phyloP scores from a whole-genome alignment of 768 basidiomycete species.

The Russula emetica region DNA sequence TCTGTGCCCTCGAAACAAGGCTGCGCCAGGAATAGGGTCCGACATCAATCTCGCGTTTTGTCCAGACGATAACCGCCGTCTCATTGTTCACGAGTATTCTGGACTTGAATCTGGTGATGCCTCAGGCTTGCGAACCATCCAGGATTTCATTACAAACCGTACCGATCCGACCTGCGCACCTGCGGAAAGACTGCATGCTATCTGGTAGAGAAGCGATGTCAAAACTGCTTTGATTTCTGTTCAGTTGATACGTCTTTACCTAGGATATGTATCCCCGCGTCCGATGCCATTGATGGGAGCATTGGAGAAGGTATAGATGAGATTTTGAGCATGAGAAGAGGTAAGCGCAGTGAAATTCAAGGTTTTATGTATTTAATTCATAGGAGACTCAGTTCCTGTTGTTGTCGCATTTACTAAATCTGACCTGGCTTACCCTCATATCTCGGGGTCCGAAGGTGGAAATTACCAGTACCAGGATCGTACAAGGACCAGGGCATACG shows the following conservation, averaged over 20 bases:
- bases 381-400: background rate
- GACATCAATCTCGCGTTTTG: background rate
- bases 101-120: background rate
- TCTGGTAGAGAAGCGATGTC: conserved; percentile 2
- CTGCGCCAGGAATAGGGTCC: background rate
- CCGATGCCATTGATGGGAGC: background rate
- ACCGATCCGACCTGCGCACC: background rate
- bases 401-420: conserved; percentile 4
- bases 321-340: background rate
- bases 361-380: background rate
- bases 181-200: background rate
- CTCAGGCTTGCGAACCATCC: background rate
- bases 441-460: background rate
- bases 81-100: conserved; percentile 2
- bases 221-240: background rate
- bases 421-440: background rate
- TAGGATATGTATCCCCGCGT: background rate
- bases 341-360: background rate
- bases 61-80: background rate
- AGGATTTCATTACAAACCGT: background rate
- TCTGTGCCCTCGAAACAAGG: background rate
- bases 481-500: background rate
- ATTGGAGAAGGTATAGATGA: background rate
- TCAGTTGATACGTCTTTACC: background rate
- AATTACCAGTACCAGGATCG: background rate